Evolutionary conservation across 2,329 filamentous ascomycete genomes (phyloP), one percentile per base, ranked within the genome.

Genomic region (Aureobasidium uvarum): DNA sequence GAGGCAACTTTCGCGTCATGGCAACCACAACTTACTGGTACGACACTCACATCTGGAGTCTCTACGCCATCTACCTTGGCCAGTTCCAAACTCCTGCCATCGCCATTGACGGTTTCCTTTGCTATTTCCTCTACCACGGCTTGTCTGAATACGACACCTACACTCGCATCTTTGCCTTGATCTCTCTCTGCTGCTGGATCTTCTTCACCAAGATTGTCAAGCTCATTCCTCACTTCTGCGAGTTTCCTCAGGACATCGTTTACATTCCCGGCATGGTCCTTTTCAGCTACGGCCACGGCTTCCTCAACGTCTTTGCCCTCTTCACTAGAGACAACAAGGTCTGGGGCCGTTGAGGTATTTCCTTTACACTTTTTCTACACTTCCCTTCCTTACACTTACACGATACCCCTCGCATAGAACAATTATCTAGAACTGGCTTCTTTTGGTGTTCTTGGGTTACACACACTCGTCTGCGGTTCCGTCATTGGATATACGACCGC

Each of bases 281-380:
- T 0, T 89, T 88, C 70, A 82, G 78, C 0, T 89, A 87, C 69
- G 73, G 77, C 43, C 86, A 89, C 71, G 81, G 81, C 31, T 70
- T 85, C 1, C 78, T 88, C 72, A 88, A 87, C 75, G 33, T 86
- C 0, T 84, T 80, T 70, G 84, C 84, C 0, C 59, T 84, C 25
- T 62, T 84, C 4, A 89, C 85, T 8, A 69, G 74, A 66, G 68
- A 69, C 36, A 69, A 69, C 31, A 75, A 72, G 4, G 66, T 67
- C 14, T 76, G 74, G 74, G 58, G 58, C 31, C 58, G 58, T n/a
- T 62, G 51, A 51, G 39, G 16, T 55, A 13, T 3, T 25, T 56
- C 13, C 20, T 43, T 38, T 36, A 2, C 14, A 31, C 18, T n/a
- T 18, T 14, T 25, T 36, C 16, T 38, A 23, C 16, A 20, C n/a